Base-by-base conservation (phyloP, 2,329 filamentous ascomycete species). In the Alternaria sp. region DNA sequence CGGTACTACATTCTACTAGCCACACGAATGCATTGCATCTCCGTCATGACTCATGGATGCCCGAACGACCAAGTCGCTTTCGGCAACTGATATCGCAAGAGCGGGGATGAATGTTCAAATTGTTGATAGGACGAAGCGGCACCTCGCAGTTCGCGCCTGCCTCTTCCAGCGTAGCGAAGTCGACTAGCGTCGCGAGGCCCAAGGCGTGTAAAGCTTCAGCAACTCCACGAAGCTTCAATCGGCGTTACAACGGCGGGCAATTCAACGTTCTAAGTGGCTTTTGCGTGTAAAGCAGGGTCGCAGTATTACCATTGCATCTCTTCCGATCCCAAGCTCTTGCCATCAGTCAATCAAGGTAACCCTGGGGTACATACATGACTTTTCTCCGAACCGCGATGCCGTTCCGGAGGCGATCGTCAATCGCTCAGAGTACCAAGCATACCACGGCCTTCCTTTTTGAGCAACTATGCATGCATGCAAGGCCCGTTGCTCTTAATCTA, bases 401-500 rank as follows among this genome's bases (percentile, higher is more conserved):
- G 28, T 28, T 38, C 34, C 22, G 18, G 54, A 22, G 51, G 32
- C 30, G 47, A 57, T 57, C 38, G 46, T 57, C 46, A 51, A 51
- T 44, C 26, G 38, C 20, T n/a, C 14, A 51, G 38, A 51, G 47
- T 7, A 38, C 54, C 54, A 41, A 26, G 46, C 30, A 49, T 32
- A 38, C 32, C 30, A 38, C 46, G 46, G 46, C 32, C 30, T 49
- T 49, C 46, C 46, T 26, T 12, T 49, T 49, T 22, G 32, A 49
- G 46, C 46, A 49, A 24, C 20, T 24, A 24, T 54, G 26, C n/a
- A 43, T 62, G 26, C 16, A 47, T 62, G 56, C 55, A 63, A 62
- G 48, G 51, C 41, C 59, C 32, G 38, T 57, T 58, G 59, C 46
- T 24, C 44, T 52, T 47, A 49, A 54, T 61, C 51, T 62, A 49